phyloP scores from a whole-genome alignment of 345 rosid species.

The Salix viminalis region DNA sequence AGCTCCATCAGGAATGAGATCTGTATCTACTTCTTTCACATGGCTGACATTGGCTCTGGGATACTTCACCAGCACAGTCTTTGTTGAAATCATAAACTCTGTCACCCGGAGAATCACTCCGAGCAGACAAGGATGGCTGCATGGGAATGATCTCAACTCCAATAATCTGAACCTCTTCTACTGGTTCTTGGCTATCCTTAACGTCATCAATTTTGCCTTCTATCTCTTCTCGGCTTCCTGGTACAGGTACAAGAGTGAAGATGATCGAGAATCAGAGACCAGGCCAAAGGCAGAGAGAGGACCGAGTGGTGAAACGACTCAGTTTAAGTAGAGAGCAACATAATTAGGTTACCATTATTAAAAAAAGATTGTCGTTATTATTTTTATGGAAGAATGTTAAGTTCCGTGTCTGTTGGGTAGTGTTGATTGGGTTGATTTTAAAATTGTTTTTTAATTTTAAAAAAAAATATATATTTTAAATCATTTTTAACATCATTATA shows the following conservation, averaged over 20 bases:
- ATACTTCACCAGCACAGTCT: conserved; percentile 29
- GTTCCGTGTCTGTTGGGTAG: too few species aligned
- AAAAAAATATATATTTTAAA: too few species aligned
- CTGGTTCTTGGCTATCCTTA: conserved; percentile 32
- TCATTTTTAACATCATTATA: too few species aligned
- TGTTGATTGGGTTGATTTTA: too few species aligned
- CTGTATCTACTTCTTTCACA: conserved; percentile 33
- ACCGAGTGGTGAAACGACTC: neutral
- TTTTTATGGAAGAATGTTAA: too few species aligned
- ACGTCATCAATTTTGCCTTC: conserved; percentile 23
- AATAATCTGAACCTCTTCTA: conserved; percentile 34
- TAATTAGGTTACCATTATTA: neutral
- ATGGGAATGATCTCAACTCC: conserved; percentile 23
- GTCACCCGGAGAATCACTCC: conserved; percentile 6
- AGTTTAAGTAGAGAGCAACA: neutral
- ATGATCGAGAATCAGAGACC: neutral
- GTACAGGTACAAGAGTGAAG: conserved; percentile 31
- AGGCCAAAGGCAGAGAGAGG: neutral
- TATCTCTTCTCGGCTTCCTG: conserved; percentile 33
- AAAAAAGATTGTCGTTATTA: too few species aligned
- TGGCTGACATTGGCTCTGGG: conserved; percentile 32
- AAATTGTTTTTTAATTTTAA: too few species aligned
- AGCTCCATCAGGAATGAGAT: conserved; percentile 32
- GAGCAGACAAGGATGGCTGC: conserved; percentile 24
- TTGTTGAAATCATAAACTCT: conserved; percentile 19